These are phyloP conservation scores for Brasenia schreberi DNA, from an alignment of 164 flowering plant species.

Conservation along the genomic window DNA sequence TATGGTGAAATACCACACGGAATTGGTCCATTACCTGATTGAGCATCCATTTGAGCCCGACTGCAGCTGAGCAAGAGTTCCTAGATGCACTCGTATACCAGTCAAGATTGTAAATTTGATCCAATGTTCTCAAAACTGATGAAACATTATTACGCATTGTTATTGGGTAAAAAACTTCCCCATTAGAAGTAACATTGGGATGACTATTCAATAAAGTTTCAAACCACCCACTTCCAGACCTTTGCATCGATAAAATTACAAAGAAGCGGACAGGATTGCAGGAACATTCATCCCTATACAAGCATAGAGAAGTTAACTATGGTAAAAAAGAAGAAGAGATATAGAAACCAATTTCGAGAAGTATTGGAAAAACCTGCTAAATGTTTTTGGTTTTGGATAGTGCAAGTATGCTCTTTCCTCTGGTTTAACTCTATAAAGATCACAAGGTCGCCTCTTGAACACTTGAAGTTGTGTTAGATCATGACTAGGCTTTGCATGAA, in stretches of 20 bases:
- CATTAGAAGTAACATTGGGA: conserved; percentile 38
- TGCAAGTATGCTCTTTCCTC: conserved; percentile 29
- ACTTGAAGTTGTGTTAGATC: conserved; percentile 14
- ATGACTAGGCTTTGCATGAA: conserved; percentile 17
- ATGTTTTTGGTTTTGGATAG: conserved; percentile 58
- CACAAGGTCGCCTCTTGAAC: conserved; percentile 21
- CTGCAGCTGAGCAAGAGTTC: conserved; percentile 45
- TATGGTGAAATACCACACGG: background rate
- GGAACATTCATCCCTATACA: conserved; percentile 33
- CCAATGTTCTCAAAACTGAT: conserved; percentile 23
- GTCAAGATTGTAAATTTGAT: conserved; percentile 37
- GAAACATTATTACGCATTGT: conserved; percentile 30
- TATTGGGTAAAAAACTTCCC: conserved; percentile 31
- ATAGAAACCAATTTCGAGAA: background rate
- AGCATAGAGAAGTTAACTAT: background rate
- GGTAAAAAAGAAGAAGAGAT: background rate
- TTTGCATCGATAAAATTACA: conserved; percentile 43
- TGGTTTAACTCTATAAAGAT: conserved; percentile 7
- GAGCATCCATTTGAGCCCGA: conserved; percentile 57
- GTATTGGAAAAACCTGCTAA: conserved; percentile 34
- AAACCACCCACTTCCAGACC: conserved; percentile 58
- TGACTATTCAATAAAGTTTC: conserved; percentile 44
- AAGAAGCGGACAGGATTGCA: conserved; percentile 43
- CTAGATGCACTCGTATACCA: conserved; percentile 48
- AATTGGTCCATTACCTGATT: conserved; percentile 26